Base-by-base conservation (phyloP, 345 rosid species). In the Kernera saxatilis region DNA sequence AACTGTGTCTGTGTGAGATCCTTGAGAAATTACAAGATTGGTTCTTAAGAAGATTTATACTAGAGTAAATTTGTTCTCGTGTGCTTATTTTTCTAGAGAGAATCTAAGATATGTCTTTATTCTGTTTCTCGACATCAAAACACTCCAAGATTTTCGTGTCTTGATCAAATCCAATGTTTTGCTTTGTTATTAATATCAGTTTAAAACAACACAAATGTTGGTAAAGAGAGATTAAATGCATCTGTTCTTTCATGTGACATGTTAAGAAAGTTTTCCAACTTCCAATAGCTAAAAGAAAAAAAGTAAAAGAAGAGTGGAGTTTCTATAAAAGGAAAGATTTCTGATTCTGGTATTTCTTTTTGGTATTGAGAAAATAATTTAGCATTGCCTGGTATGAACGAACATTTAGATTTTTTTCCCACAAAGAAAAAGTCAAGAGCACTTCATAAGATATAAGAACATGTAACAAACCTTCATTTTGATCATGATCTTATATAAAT, bases 341-440 rank as follows among this genome's bases (percentile, higher is more conserved):
- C 54, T 18, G 6, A 70, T 76, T 76, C 46, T 55, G 37, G 45
- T 30, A 15, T 43, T 63, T 70, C 54, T 18, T 76, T 69, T 70
- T 37, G 43, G 32, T 44, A 25, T 61, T 41, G 22, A 52, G 50
- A 44, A 40, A n/a, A 8, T 11, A 10, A 17, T 2, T 14, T 30
- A 25, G 17, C 27, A 55, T 75, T 53, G 59, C 75, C 63, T 75
- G 19, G 75, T 75, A 23, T 45, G 79, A 63, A 54, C 75, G 61
- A 63, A 69, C 75, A 69, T 55, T 30, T 29, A 69, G 71, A 70
- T 55, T 32, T 76, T 76, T 76, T 37, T 29, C 64, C 66, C 70
- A 76, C 79, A 69, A 37, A 69, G 33, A 45, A 62, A 46, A 63
- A 49, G 69, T 60, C 37, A 69, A 73, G 49, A 18, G 64, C 74